Evolutionary conservation across 2,329 filamentous ascomycete genomes (phyloP).

Genomic region (Fusarium sp.): DNA sequence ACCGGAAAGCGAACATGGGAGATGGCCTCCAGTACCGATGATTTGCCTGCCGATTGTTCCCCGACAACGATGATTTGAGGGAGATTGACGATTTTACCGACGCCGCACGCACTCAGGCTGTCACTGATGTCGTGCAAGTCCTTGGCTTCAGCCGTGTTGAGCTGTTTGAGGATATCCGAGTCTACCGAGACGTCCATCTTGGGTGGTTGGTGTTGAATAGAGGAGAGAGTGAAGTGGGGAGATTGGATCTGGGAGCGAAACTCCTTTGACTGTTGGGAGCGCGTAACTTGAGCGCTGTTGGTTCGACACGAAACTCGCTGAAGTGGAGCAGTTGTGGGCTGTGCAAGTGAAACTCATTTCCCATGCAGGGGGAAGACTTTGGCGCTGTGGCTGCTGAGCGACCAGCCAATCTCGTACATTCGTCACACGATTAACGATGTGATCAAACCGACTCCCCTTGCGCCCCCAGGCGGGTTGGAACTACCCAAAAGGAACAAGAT

Average conservation of each 20-base stretch:
- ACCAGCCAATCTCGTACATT: background rate
- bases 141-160: conserved; percentile 58
- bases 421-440: background rate
- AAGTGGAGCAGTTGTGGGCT: background rate
- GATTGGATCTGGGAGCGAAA: background rate
- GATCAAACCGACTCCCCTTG: background rate
- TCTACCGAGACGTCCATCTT: conserved; percentile 31
- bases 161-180: conserved; percentile 37
- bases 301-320: background rate
- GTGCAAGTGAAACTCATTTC: background rate
- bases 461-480: background rate
- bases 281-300: background rate
- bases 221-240: background rate
- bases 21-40: conserved; percentile 74
- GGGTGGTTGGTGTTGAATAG: background rate
- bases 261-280: background rate
- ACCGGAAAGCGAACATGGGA: conserved; percentile 70
- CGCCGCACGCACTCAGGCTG: conserved; percentile 61
- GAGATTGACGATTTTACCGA: conserved; percentile 59
- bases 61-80: conserved; percentile 71
- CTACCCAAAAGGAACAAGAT: too few relatives aligned
- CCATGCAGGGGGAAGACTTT: background rate
- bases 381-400: background rate
- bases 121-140: conserved; percentile 66
- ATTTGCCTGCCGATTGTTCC: conserved; percentile 72